phyloP scores from a whole-genome alignment of 257 asterid genomes.

The Nicotiana noctiflora region DNA sequence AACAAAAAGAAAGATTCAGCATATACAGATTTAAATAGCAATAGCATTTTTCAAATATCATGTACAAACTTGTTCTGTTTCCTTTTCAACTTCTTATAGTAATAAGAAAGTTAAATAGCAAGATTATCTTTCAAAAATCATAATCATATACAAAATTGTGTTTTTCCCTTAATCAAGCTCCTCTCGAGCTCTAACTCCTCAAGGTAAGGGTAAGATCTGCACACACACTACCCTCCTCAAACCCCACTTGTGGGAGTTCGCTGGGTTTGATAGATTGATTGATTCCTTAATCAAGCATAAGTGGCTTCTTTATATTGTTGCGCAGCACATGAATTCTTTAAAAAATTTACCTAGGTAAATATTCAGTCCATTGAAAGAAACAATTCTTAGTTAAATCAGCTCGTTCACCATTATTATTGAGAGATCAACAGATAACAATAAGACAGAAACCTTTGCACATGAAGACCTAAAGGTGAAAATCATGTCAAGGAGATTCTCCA shows the following conservation, averaged over 20 bases:
- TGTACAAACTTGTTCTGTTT: not conserved
- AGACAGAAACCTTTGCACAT: not conserved
- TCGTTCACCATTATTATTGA: not conserved
- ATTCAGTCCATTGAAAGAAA: not conserved
- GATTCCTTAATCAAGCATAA: not conserved
- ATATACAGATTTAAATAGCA: not conserved
- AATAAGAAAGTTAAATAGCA: not conserved
- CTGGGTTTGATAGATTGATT: no score
- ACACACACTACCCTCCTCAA: no score
- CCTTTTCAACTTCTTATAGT: not conserved
- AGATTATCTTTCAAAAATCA: not conserved
- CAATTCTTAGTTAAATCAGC: not conserved
- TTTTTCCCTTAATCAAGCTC: no score
- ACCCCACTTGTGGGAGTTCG: no score
- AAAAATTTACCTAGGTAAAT: not conserved
- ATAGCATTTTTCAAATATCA: not conserved
- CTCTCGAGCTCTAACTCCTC: no score
- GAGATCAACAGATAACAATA: not conserved
- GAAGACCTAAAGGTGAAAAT: not conserved
- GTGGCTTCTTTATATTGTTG: not conserved
- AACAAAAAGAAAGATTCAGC: not conserved
- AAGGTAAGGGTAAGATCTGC: no score
- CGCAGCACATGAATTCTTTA: not conserved
- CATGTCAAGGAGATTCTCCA: conserved; percentile 47
- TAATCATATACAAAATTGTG: not conserved